Base-by-base conservation (phyloP, 176 grass and related monocot genomes). In the Canna indica region DNA sequence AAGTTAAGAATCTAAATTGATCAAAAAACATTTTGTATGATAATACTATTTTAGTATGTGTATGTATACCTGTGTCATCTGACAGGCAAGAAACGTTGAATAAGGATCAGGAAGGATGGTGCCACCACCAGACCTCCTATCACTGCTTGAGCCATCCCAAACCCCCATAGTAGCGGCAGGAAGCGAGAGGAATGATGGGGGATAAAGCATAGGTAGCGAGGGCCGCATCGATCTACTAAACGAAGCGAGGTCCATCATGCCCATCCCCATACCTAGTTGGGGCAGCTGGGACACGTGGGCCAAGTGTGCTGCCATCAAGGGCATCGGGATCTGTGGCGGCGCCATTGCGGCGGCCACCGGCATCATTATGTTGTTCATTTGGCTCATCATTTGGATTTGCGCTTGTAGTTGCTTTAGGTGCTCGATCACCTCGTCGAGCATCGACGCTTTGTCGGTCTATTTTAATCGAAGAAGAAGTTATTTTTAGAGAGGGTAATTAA, bases 381-480 rank as follows among this genome's bases (percentile, higher is more conserved):
- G 76, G 79, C 33, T 90, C 84, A 99, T 99, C 86, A 88, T 76
- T 82, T 82, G 90, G 47, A 84, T 75, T 73, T 90, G 89, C 7
- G 82, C 75, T 73, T 99, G 94, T 48, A 99, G 77, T 72, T 93
- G 89, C 86, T 93, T 99, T 85, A 99, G 76, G 82, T 99, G 85
- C 52, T 87, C 89, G 78, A 99, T 93, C 82, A 76, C 94, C 89
- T 99, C 94, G 64, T 90, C 94, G 34, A 99, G 84, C 89, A 99
- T 93, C 56, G 94, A 99, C 64, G 94, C 94, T 72, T 99, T 99
- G 84, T 93, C 94, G 7, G 84, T 88, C 94, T 99, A 67, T 33
- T 9, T 1, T n/a, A n/a, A n/a, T n/a, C n/a, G n/a, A n/a, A n/a
- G n/a, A n/a, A n/a, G n/a, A n/a, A n/a, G n/a, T n/a, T n/a, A n/a